Percentiles rank a stretch among this genome's conserved stretches.
These are phyloP conservation scores for Aspergillus texensis DNA, from an alignment of 2,329 filamentous ascomycete genomes.

Conservation along the genomic window DNA sequence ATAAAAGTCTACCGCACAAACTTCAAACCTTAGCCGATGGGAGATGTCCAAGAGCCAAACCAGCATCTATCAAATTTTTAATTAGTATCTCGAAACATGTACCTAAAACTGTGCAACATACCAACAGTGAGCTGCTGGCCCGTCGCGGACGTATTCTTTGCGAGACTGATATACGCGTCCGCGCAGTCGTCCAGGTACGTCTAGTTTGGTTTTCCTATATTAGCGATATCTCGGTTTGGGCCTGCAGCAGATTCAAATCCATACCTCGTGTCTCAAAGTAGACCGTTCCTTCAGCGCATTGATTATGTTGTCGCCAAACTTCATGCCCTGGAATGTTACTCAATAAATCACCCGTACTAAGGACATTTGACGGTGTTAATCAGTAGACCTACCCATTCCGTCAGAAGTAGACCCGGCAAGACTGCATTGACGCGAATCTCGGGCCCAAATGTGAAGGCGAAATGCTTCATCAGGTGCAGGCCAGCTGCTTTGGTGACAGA, in stretches of 20 bases:
- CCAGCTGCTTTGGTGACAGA: slow-evolving; percentile 76
- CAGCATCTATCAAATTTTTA: background rate
- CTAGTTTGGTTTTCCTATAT: background rate
- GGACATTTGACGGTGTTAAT: background rate
- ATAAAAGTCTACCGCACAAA: background rate
- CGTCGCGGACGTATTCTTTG: slow-evolving; percentile 1
- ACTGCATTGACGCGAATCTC: slow-evolving; percentile 68
- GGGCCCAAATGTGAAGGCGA: slow-evolving; percentile 63
- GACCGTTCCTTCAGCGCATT: background rate
- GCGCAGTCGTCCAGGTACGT: slow-evolving; percentile 3
- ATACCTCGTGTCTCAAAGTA: slow-evolving; percentile 1
- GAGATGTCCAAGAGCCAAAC: background rate
- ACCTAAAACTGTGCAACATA: background rate
- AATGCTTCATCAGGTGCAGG: slow-evolving; percentile 67
- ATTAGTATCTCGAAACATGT: background rate
- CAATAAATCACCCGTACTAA: background rate
- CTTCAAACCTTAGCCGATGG: background rate
- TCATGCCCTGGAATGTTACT: background rate
- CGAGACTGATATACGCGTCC: background rate
- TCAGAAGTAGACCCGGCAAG: slow-evolving; percentile 65
- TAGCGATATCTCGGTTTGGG: background rate
- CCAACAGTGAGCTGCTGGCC: slow-evolving; percentile 3
- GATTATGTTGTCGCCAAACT: background rate
- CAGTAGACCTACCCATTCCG: slow-evolving; percentile 61
- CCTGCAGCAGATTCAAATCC: no score